phyloP scores from a whole-genome alignment of 148 eudicot genomes.

The Camellia japonica region DNA sequence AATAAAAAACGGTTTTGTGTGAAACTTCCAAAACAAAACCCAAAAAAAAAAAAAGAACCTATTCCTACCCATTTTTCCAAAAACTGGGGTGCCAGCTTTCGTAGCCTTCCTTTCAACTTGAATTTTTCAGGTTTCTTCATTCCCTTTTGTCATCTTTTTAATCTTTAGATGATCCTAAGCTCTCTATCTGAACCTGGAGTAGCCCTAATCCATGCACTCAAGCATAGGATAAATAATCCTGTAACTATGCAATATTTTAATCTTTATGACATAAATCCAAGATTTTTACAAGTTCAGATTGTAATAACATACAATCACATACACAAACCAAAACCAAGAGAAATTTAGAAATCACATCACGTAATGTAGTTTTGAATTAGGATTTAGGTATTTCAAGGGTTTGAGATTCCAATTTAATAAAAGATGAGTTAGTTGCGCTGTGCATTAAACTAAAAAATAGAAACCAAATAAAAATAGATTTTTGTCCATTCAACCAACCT shows the following conservation, averaged over 20 bases:
- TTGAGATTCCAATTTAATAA: background rate
- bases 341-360: background rate
- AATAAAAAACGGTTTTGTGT: background rate
- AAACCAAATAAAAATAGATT: conserved; percentile 2
- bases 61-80: background rate
- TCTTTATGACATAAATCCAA: background rate
- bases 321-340: background rate
- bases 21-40: background rate
- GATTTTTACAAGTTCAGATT: background rate
- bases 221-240: background rate
- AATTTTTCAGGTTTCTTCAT: no score
- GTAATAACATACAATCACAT: background rate
- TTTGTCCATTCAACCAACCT: conserved; percentile 43
- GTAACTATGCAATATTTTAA: background rate
- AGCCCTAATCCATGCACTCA: no score
- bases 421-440: background rate
- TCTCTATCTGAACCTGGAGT: no score
- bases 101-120: background rate
- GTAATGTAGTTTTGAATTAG: background rate
- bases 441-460: background rate
- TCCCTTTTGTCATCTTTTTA: background rate
- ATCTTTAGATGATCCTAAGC: background rate
- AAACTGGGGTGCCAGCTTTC: background rate
- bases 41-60: background rate
- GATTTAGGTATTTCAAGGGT: background rate